phyloP scores from a whole-genome alignment of 768 basidiomycete genomes.

The Leccinum broughii region DNA sequence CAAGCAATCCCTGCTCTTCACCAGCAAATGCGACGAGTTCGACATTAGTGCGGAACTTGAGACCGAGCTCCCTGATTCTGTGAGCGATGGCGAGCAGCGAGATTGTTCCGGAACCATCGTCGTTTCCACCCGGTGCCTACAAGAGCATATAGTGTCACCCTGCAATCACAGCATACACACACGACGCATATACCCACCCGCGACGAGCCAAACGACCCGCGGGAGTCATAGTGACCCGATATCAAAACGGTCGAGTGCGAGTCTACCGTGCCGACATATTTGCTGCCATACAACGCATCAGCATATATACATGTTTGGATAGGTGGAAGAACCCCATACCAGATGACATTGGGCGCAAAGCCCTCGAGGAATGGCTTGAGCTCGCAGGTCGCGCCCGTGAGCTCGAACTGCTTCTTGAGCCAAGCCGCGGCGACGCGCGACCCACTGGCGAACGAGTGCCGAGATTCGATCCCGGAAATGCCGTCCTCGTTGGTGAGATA shows the following conservation, averaged over 20 bases:
- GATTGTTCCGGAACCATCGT: conserved; percentile 64
- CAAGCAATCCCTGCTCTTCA: conserved; percentile 87
- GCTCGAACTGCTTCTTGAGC: conserved; percentile 70
- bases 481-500: conserved; percentile 85
- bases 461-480: conserved; percentile 67
- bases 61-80: conserved; percentile 61
- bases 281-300: conserved; percentile 30
- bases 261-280: conserved; percentile 49
- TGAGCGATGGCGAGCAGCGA: conserved; percentile 81
- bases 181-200: conserved; percentile 27
- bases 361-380: conserved; percentile 65
- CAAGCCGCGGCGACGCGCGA: conserved; percentile 26
- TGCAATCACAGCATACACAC: background rate
- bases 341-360: conserved; percentile 87
- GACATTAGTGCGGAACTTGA: conserved; percentile 75
- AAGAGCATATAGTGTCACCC: background rate
- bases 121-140: conserved; percentile 53
- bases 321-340: conserved; percentile 41
- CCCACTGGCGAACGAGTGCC: conserved; percentile 86
- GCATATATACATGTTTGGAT: background rate
- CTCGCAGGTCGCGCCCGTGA: conserved; percentile 71
- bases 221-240: conserved; percentile 88
- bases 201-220: conserved; percentile 84
- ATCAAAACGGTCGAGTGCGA: conserved; percentile 66
- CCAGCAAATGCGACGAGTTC: conserved; percentile 85